A percentile compares a stretch with the other conserved stretches of the same genome.
Conservation (phyloP, 202 grass and related monocot species). For the Dendrocalamus latiflorus region DNA sequence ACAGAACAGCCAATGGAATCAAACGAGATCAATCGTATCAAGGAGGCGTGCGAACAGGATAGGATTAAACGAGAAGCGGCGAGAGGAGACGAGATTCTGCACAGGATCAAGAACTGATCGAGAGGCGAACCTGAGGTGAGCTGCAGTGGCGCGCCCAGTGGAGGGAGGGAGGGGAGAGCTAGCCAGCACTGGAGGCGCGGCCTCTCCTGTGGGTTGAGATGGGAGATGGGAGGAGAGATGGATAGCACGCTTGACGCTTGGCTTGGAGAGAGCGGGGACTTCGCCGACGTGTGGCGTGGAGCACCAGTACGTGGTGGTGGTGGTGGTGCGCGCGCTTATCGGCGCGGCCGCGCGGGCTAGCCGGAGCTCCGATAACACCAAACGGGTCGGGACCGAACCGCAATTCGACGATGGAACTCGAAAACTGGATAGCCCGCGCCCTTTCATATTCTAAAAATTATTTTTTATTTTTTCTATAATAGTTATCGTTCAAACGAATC, state of each 20-base stretch:
- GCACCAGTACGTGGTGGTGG: not conserved
- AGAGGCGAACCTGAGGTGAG: constrained; percentile 4
- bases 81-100: not conserved
- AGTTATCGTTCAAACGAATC: no score
- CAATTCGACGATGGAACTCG: no score
- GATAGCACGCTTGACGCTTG: not conserved
- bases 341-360: not conserved
- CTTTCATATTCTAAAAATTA: no score
- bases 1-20: not conserved
- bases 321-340: not conserved
- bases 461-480: no score
- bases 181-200: not conserved
- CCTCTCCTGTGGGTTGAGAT: not conserved
- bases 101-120: not conserved
- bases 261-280: not conserved
- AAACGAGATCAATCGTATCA: not conserved
- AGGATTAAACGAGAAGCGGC: not conserved
- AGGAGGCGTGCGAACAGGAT: not conserved
- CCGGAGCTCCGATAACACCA: not conserved
- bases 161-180: not conserved
- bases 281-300: constrained; percentile 26
- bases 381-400: not conserved
- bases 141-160: not conserved
- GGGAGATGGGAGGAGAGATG: not conserved
- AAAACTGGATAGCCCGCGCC: not conserved